Evolutionary conservation across 306 rosid genomes (phyloP), one percentile per base, ranked within the genome.

Genomic region (Glycine soja): DNA sequence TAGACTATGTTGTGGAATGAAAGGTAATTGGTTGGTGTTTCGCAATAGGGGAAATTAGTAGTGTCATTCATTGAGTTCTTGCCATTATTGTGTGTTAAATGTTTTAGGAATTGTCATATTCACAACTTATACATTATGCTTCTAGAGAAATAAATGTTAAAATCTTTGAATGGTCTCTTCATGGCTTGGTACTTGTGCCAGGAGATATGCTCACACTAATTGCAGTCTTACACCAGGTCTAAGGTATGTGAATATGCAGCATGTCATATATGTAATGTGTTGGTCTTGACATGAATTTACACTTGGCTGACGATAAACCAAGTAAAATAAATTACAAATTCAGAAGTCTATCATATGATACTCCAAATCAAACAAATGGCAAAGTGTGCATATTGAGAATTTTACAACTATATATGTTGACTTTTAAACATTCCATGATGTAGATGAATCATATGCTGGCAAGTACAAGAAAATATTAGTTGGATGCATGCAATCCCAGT

Each of bases 191-290:
- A 52, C 88, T 91, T 1, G 69, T 72, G 77, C 61, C 78, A 5
- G 88, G 97, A 86, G 96, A 94, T 87, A 88, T 85, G 53, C 83
- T 94, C 66, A 90, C 83, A 45, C 57, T 92, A 19, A 79, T 92
- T 81, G 86, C 80, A 18, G 91, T 94, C 74, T 83, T 92, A 81
- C 90, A 88, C 42, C 90, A 90, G 53, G 71, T 90, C n/a, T n/a
- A n/a, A n/a, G n/a, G n/a, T n/a, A n/a, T n/a, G n/a, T n/a, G n/a
- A n/a, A n/a, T n/a, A n/a, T n/a, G n/a, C n/a, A n/a, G n/a, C n/a
- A n/a, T n/a, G n/a, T n/a, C n/a, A n/a, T n/a, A n/a, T n/a, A 54
- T 57, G 38, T 10, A 18, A 57, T 50, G 5, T 3, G 5, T 50
- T 50, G 15, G 54, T 50, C n/a, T 50, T 10, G 54, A 10, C n/a